Conservation (phyloP, 1,139 yeast genomes). For the Scheffersomyces quercinus region DNA sequence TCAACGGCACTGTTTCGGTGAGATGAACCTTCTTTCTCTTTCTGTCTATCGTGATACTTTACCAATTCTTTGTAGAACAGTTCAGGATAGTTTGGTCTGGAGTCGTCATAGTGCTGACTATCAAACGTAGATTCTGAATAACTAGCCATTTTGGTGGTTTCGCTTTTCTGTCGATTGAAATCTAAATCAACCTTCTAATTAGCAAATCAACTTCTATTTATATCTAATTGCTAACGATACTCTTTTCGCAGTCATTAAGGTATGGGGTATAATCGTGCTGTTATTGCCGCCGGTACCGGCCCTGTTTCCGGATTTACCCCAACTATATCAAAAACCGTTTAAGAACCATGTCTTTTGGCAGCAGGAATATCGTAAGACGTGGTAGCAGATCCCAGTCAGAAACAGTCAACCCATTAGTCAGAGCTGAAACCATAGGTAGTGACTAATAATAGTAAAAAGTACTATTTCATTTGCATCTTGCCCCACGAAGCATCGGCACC, state of each 20-base stretch:
- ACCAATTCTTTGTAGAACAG: constrained; percentile 31
- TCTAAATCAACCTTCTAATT: background rate
- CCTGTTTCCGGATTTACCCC: constrained; percentile 7
- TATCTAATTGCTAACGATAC: too few relatives aligned
- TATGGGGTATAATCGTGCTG: background rate
- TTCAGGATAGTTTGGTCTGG: constrained; percentile 41
- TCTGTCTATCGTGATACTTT: constrained; percentile 23
- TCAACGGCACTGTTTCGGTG: constrained; percentile 52
- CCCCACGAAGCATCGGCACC: too few relatives aligned
- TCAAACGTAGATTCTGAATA: constrained; percentile 37
- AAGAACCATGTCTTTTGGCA: too few relatives aligned
- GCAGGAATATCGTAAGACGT: too few relatives aligned
- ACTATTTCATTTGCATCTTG: too few relatives aligned
- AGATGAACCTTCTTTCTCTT: constrained; percentile 12
- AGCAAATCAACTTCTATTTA: background rate
- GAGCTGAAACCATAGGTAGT: too few relatives aligned
- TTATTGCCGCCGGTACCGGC: constrained; percentile 8
- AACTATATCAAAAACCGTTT: constrained; percentile 1
- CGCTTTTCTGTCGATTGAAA: too few relatives aligned
- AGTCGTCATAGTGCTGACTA: constrained; percentile 36
- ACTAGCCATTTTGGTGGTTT: constrained; percentile 29
- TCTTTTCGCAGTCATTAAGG: background rate
- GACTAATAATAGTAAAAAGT: too few relatives aligned
- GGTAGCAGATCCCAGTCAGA: too few relatives aligned
- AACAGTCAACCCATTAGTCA: too few relatives aligned